A percentile compares a stretch with the other conserved stretches of the same genome.
Evolutionary conservation across 441 rosid species (phyloP).

Genomic region (Adansonia madagascariensis): DNA sequence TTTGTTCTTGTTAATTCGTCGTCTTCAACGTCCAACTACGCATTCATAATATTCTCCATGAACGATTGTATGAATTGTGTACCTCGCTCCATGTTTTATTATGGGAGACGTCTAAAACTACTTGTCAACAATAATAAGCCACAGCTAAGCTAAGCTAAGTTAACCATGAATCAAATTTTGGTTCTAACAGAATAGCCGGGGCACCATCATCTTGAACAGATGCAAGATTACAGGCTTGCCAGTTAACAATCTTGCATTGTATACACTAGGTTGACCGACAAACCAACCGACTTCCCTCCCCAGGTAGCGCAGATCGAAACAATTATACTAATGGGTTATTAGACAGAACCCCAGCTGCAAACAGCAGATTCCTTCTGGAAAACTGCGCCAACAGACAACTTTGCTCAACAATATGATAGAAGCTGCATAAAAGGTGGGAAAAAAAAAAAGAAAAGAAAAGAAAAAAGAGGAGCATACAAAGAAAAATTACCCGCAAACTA

Average conservation of each 20-base stretch:
- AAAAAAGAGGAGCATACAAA: not conserved
- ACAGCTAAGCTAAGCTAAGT: not conserved
- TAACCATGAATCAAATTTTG: not conserved
- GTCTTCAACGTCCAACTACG: too few species aligned
- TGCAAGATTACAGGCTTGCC: not conserved
- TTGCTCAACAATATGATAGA: not conserved
- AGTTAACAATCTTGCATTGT: not conserved
- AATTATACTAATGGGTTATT: conserved; percentile 29
- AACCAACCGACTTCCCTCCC: not conserved
- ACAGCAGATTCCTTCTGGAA: conserved; percentile 81
- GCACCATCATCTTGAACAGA: not conserved
- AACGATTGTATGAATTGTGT: too few species aligned
- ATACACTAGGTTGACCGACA: not conserved
- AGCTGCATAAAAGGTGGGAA: not conserved
- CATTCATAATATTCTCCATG: too few species aligned
- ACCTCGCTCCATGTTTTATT: too few species aligned
- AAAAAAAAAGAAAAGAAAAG: not conserved
- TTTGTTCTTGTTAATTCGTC: too few species aligned
- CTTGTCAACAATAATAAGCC: not conserved
- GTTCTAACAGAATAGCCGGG: not conserved
- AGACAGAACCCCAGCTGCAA: conserved; percentile 80
- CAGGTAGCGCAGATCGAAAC: not conserved
- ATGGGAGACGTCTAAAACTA: not conserved
- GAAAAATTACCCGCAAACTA: conserved; percentile 59
- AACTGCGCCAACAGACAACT: conserved; percentile 48